Percentiles rank a stretch among this genome's conserved stretches.
Evolutionary conservation across 2,329 filamentous ascomycete genomes (phyloP).

Genomic region (Aspergillus sp.): DNA sequence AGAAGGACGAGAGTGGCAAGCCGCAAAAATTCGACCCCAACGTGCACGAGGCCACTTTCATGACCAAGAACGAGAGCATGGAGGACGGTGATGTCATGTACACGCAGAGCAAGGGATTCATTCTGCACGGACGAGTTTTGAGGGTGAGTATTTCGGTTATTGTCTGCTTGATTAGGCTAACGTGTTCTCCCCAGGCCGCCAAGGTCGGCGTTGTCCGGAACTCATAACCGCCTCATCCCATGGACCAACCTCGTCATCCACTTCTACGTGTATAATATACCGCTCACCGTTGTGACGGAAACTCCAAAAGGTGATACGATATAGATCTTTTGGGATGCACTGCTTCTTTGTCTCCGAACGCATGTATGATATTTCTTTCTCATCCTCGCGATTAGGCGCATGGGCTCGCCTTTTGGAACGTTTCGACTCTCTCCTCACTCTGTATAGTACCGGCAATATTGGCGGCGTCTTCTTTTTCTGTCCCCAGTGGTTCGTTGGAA

Average conservation of each 20-base stretch:
- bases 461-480: conserved; percentile 7
- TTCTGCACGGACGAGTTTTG: conserved; percentile 79
- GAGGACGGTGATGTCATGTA: conserved; percentile 84
- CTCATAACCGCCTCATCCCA: conserved; percentile 24
- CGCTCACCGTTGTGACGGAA: conserved; percentile 20
- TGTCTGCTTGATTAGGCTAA: conserved; percentile 3
- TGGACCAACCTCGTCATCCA: conserved; percentile 2
- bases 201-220: conserved; percentile 97
- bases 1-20: conserved; percentile 36
- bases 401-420: conserved; percentile 18
- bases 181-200: conserved; percentile 48
- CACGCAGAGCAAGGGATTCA: conserved; percentile 92
- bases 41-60: conserved; percentile 92
- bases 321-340: conserved; percentile 1
- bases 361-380: no score
- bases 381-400: conserved; percentile 22
- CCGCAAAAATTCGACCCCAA: conserved; percentile 92
- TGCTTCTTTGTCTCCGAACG: no score
- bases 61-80: conserved; percentile 77
- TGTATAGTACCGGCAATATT: conserved; percentile 23
- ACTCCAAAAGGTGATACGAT: conserved; percentile 1
- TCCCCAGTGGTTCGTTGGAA: neutral
- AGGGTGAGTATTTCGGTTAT: conserved; percentile 41
- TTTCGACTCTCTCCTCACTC: conserved; percentile 24
- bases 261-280: conserved; percentile 27